Conservation (phyloP, 495 filamentous ascomycete species). For the Podospora pseudopauciseta region DNA sequence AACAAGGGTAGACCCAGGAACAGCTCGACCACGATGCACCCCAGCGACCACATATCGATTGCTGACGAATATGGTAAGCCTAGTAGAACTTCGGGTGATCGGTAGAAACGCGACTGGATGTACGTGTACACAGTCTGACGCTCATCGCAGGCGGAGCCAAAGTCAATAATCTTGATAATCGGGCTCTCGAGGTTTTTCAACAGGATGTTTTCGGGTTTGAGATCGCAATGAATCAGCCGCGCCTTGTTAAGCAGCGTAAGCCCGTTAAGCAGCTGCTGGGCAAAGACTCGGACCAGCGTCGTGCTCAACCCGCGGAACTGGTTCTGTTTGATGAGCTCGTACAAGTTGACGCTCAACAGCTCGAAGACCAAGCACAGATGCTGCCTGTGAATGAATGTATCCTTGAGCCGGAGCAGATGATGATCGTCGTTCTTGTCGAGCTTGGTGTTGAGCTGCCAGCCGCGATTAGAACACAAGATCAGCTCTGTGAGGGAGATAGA, state of each 20-base stretch:
- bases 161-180: slow-evolving; percentile 99
- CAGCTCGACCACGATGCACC: slow-evolving; percentile 97
- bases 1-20: slow-evolving; percentile 95
- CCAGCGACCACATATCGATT: slow-evolving; percentile 99
- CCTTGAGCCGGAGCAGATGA: slow-evolving; percentile 90
- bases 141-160: slow-evolving; percentile 97
- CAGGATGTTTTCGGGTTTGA: slow-evolving; percentile 98
- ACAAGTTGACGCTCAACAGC: slow-evolving; percentile 93
- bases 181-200: slow-evolving; percentile 98
- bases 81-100: slow-evolving; percentile 92
- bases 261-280: slow-evolving; percentile 91
- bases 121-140: slow-evolving; percentile 99
- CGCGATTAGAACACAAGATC: not conserved
- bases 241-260: slow-evolving; percentile 93
- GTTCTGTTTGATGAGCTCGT: slow-evolving; percentile 99
- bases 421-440: slow-evolving; percentile 99
- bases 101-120: slow-evolving; percentile 97
- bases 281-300: slow-evolving; percentile 95
- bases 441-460: slow-evolving; percentile 81
- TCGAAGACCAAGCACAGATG: slow-evolving; percentile 98
- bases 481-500: not conserved
- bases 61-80: slow-evolving; percentile 96
- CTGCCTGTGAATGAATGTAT: slow-evolving; percentile 97
- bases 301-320: slow-evolving; percentile 98
- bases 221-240: slow-evolving; percentile 93